These are phyloP conservation scores for Teratosphaeriaceae sp. DNA, from an alignment of 2,329 filamentous ascomycete species.

Conservation along the genomic window DNA sequence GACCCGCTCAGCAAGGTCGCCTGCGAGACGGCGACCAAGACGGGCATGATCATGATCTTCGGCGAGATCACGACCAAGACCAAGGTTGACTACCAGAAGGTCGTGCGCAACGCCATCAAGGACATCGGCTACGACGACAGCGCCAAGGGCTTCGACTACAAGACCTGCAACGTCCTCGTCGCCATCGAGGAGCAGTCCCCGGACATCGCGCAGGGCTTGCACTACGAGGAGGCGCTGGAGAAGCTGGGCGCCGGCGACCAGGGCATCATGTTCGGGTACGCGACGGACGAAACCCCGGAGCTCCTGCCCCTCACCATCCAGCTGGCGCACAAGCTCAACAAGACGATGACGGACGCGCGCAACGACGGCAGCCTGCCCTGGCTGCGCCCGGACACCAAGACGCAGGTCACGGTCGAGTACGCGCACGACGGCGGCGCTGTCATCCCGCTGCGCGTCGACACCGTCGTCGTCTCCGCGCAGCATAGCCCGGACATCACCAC, in stretches of 20 bases:
- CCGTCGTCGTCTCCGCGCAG: conserved; percentile 93
- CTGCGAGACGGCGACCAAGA: conserved; percentile 99
- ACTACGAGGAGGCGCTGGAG: conserved; percentile 96
- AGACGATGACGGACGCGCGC: conserved; percentile 85
- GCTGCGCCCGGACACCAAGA: conserved; percentile 99
- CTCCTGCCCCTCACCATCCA: conserved; percentile 90
- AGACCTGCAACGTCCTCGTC: conserved; percentile 97
- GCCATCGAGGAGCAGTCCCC: conserved; percentile 99
- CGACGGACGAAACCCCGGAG: conserved; percentile 97
- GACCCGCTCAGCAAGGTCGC: conserved; percentile 97
- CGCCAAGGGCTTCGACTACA: conserved; percentile 98
- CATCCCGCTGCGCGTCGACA: conserved; percentile 86
- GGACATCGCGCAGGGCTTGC: conserved; percentile 97
- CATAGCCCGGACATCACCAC: conserved; percentile 84
- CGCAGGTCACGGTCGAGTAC: conserved; percentile 98
- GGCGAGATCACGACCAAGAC: conserved; percentile 98
- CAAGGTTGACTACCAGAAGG: conserved; percentile 93
- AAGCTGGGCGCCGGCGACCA: conserved; percentile 98
- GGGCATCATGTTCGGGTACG: conserved; percentile 99
- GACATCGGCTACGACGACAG: conserved; percentile 98
- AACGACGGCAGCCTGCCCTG: conserved; percentile 82
- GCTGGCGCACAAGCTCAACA: conserved; percentile 95
- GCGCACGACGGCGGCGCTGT: conserved; percentile 93
- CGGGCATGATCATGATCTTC: conserved; percentile 98
- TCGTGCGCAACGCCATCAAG: conserved; percentile 91